Base-by-base conservation (phyloP, 345 rosid species). In the Noccaea bulbosa region DNA sequence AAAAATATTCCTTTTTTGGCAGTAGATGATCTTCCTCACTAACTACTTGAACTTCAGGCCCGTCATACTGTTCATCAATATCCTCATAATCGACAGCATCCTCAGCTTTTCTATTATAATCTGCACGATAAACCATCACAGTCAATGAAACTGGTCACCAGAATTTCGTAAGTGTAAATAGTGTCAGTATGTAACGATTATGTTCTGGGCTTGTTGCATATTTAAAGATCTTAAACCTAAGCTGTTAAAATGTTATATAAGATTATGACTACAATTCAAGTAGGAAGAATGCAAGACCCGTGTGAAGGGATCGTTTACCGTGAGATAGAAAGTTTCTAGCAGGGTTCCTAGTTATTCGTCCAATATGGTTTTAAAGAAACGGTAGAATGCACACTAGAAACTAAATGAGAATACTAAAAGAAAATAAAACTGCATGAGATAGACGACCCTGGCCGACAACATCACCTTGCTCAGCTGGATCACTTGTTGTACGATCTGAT, bases 11-110 rank as follows among this genome's bases (percentile, higher is more conserved):
- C 75, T 81, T 88, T 70, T 82, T 85, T 34, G 96, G 86, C 64
- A 91, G 83, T 71, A 89, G 77, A 78, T 84, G 81, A 66, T 88
- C 97, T 83, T 89, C 99, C 83, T 91, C 98, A 9, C 79, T 77
- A 22, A 79, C 88, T 75, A 81, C 87, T 72, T 89, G 90, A 76
- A 77, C 81, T 83, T 94, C 98, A 3, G 92, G 96, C 14, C 96
- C 96, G 65, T 94, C 99, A 45, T 91, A 94, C 73, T 85, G 88
- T 84, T 94, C 99, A 65, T 94, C 99, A 70, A 94, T 75, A 81
- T 94, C 98, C 76, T 91, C 95, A 75, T 89, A 94, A 78, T 94
- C 93, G 78, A 91, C 83, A 15, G 97, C 98, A 88, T 89, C 87
- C 84, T 91, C 99, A 27, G 91, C 88, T 84, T 94, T 89, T 80